Conservation (phyloP, 371 early-diverging fungal species). For the Blakeslea trispora region DNA sequence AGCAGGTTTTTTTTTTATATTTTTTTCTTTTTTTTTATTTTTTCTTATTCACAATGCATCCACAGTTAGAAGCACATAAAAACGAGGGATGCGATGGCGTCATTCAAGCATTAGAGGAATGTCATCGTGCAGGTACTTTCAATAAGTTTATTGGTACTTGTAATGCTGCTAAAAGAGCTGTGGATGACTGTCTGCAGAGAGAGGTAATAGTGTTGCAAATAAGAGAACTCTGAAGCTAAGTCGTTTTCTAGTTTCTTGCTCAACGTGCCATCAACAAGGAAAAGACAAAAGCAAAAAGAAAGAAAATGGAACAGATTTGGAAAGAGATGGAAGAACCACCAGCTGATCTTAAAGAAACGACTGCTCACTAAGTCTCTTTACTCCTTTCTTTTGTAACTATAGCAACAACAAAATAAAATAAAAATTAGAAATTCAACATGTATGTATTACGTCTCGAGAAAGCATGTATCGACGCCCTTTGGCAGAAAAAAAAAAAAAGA, state of each 20-base stretch:
- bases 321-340: slow-evolving; percentile 54
- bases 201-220: slow-evolving; percentile 31
- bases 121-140: slow-evolving; percentile 46
- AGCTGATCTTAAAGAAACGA: slow-evolving; percentile 15
- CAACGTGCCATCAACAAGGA: slow-evolving; percentile 42
- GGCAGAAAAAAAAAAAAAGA: no score
- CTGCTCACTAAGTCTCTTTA: no score
- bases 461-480: no score
- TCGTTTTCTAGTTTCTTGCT: slow-evolving; percentile 37
- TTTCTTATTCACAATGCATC: slow-evolving; percentile 42
- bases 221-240: neutral
- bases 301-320: slow-evolving; percentile 45
- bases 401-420: no score
- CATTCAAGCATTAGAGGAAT: slow-evolving; percentile 47
- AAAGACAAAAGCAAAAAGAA: slow-evolving; percentile 39
- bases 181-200: slow-evolving; percentile 46
- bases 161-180: slow-evolving; percentile 38
- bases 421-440: no score
- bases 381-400: no score
- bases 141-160: slow-evolving; percentile 48
- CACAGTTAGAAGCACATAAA: slow-evolving; percentile 45
- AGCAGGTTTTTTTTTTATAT: no score
- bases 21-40: slow-evolving; percentile 3
- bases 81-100: slow-evolving; percentile 47
- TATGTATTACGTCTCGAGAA: no score